A percentile compares a stretch with the other conserved stretches of the same genome.
These are phyloP conservation scores for Nitzschia palea DNA, from an alignment of 108 stramenopile species.

Conservation along the genomic window DNA sequence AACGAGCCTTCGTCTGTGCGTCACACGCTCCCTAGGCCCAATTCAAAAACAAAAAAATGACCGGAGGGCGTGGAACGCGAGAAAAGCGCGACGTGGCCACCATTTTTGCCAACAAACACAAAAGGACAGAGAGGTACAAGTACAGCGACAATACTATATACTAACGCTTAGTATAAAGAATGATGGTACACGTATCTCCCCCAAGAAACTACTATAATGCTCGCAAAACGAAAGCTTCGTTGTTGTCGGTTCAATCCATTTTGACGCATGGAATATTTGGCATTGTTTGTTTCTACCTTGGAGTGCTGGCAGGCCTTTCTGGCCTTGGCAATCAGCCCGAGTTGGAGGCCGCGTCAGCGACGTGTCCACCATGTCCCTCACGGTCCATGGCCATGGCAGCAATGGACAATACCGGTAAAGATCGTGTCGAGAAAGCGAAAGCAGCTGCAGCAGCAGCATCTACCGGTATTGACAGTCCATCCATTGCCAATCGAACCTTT, in stretches of 20 bases:
- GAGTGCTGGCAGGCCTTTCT: constrained; percentile 22
- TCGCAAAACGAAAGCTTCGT: background rate
- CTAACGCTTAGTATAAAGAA: too few relatives aligned
- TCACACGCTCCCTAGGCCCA: too few relatives aligned
- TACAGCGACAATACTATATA: too few relatives aligned
- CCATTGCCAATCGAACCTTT: constrained; percentile 4
- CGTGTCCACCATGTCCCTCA: background rate
- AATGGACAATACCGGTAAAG: background rate
- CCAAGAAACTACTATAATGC: background rate
- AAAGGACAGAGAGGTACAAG: too few relatives aligned
- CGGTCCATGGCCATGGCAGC: background rate
- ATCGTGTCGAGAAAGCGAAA: background rate
- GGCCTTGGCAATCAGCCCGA: too few relatives aligned
- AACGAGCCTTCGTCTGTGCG: too few relatives aligned
- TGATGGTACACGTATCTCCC: background rate
- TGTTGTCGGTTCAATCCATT: constrained; percentile 14
- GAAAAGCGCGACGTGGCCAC: too few relatives aligned
- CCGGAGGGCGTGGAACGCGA: too few relatives aligned
- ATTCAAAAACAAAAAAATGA: too few relatives aligned
- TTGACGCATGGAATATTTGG: constrained; percentile 25
- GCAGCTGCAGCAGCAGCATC: background rate
- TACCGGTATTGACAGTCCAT: background rate
- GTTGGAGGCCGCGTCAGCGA: too few relatives aligned
- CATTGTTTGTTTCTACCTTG: constrained; percentile 28
- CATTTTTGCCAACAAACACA: too few relatives aligned